Evolutionary conservation across 768 basidiomycete species (phyloP), one percentile per base, ranked within the genome.

Genomic region (Exsudoporus frostii): DNA sequence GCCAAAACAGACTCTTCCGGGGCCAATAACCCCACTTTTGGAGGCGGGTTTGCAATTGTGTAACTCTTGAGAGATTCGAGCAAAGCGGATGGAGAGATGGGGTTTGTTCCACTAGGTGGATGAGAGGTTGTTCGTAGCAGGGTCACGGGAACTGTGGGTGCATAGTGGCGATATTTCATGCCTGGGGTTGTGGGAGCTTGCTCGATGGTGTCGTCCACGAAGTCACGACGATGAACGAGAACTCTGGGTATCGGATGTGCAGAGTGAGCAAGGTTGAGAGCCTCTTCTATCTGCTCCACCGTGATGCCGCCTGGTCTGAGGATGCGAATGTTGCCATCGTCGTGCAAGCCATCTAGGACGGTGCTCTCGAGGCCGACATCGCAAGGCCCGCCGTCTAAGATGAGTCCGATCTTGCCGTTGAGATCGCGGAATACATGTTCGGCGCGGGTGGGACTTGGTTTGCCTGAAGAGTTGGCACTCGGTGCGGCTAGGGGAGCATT

Each of bases 141-240:
- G 20, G 81, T 82, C 29, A 98, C 90, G 2, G 93, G 92, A 5
- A 94, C 85, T 1, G 86, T 75, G 2, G 97, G 97, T 22, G 95
- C 89, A 68, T 99, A 99, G 72, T 99, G 97, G 46, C 88, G 83
- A 69, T 99, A 99, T 73, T 99, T 99, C 95, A 98, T 97, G 30
- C 97, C 97, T 2, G 97, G 97, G 0, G 97, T 98, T 8, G 92
- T 93, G 9, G 97, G 97, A 0, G 85, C 81, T 36, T 76, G 75
- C 67, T 92, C 90, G 52, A 89, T 74, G n/a, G 69, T 70, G 36
- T 81, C 75, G 62, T 90, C 89, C 30, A 72, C 60, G 64, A 85
- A 95, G 68, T 96, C 91, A 13, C 90, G 81, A 48, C 80, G 77
- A 65, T 92, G 88, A 13, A 93, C 90, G 49, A 93, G 75, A 27